Conservation (phyloP, 1,139 yeast genomes). For the Torulaspora pretoriensis region DNA sequence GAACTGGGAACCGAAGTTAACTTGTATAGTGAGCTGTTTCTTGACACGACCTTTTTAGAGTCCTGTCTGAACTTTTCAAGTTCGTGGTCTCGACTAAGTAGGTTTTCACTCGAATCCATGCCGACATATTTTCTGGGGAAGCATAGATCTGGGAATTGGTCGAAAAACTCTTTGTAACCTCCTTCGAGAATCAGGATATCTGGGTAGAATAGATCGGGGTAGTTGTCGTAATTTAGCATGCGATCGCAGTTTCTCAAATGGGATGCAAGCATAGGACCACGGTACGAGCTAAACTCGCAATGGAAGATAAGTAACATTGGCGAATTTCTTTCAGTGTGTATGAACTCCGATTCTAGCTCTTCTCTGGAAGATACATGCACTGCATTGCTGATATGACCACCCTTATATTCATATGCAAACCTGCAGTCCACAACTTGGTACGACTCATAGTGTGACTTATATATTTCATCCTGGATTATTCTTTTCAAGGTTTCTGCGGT, state of each 20-base stretch:
- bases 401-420: conserved; percentile 83
- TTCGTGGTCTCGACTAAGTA: conserved; percentile 64
- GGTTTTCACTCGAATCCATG: conserved; percentile 76
- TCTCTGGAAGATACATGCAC: conserved; percentile 69
- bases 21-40: conserved; percentile 37
- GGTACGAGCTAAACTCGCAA: conserved; percentile 87
- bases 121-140: conserved; percentile 76
- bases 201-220: conserved; percentile 80
- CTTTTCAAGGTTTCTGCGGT: conserved; percentile 58
- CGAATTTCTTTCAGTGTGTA: conserved; percentile 25
- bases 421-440: conserved; percentile 77
- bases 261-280: conserved; percentile 91
- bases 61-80: conserved; percentile 64
- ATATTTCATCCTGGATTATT: conserved; percentile 54
- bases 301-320: conserved; percentile 69
- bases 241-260: conserved; percentile 84
- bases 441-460: conserved; percentile 53
- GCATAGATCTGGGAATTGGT: conserved; percentile 47
- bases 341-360: conserved; percentile 41
- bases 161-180: conserved; percentile 79
- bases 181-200: conserved; percentile 86
- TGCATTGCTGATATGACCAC: conserved; percentile 89
- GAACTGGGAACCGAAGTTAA: conserved; percentile 18
- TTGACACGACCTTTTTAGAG: conserved; percentile 42
- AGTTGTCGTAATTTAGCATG: conserved; percentile 60